Evolutionary conservation across 305 asterid species (phyloP), one percentile per base, ranked within the genome.

Genomic region (Petunia hybrid): DNA sequence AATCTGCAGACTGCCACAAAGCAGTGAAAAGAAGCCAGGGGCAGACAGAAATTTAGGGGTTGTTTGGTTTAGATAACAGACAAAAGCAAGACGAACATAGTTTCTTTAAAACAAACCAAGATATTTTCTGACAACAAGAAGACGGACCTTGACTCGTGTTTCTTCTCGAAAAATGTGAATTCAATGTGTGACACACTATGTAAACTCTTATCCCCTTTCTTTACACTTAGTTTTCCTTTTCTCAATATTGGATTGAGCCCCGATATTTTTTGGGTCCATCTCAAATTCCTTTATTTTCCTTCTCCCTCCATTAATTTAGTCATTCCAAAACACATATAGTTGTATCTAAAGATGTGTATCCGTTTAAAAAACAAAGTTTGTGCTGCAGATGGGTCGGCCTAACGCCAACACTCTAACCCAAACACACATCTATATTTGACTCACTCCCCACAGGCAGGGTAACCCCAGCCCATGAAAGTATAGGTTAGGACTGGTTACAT

Each of bases 341-440:
- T 45, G 60, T 46, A 70, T 9, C 60, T 31, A 31, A 22, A 69
- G 57, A 69, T 5, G 41, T 43, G 43, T 45, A 46, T 8, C 16
- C 59, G 4, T 69, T 4, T 2, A 69, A 2, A 31, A 56, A 71
- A 46, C 31, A 22, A 22, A 22, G 31, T 22, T 22, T 22, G 22
- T 84, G 82, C 60, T 83, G 86, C 71, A 76, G 42, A 56, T 75
- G 75, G 45, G 84, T 16, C 43, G 80, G 61, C 46, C 31, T 22
- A 22, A 22, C 31, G 31, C 31, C 31, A 22, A 22, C 31, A 22
- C 31, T 22, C 31, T 22, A 22, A 22, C 31, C 31, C 31, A 22
- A 22, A 22, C 31, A 22, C 31, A 22, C 31, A 22, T 22, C 31
- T 22, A 22, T 22, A 22, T 22, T 22, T 22, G 31, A 22, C 31